Conservation (phyloP, 768 basidiomycete species). For the Asterophora parasitica region DNA sequence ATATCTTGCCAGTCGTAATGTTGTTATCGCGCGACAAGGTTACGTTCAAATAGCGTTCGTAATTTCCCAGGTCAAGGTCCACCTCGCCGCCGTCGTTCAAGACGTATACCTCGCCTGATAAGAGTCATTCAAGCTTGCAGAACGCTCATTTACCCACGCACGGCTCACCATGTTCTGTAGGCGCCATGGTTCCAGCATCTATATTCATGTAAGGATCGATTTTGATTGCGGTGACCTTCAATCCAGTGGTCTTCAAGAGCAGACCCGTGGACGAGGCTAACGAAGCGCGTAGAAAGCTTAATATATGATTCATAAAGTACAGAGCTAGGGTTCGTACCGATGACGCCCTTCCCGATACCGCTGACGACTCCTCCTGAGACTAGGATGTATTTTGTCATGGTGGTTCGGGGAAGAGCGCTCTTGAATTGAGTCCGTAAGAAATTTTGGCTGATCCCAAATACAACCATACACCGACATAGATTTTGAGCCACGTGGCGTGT, state of each 20-base stretch:
- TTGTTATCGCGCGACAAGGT: conserved; percentile 95
- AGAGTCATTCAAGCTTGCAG: not conserved
- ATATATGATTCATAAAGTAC: conserved; percentile 14
- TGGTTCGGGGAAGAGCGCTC: conserved; percentile 8
- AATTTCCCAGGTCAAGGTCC: conserved; percentile 96
- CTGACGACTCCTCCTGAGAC: conserved; percentile 97
- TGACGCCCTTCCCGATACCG: conserved; percentile 98
- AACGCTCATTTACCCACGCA: not conserved
- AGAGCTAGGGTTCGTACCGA: conserved; percentile 61
- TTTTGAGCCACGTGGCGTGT: no score
- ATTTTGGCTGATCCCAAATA: conserved; percentile 9
- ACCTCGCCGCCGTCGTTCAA: conserved; percentile 98
- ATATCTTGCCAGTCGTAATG: conserved; percentile 98
- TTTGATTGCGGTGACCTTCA: conserved; percentile 98
- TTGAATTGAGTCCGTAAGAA: conserved; percentile 2
- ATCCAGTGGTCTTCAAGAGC: conserved; percentile 88
- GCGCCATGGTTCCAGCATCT: conserved; percentile 98
- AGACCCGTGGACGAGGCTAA: conserved; percentile 95
- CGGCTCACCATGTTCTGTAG: conserved; percentile 90
- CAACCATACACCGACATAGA: conserved; percentile 9
- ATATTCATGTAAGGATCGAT: conserved; percentile 99
- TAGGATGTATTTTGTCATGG: conserved; percentile 94
- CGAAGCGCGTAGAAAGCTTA: conserved; percentile 10
- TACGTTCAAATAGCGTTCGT: conserved; percentile 95
- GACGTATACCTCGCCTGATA: conserved; percentile 87